Conservation (phyloP, 306 rosid genomes). For the Prunus mongolica region DNA sequence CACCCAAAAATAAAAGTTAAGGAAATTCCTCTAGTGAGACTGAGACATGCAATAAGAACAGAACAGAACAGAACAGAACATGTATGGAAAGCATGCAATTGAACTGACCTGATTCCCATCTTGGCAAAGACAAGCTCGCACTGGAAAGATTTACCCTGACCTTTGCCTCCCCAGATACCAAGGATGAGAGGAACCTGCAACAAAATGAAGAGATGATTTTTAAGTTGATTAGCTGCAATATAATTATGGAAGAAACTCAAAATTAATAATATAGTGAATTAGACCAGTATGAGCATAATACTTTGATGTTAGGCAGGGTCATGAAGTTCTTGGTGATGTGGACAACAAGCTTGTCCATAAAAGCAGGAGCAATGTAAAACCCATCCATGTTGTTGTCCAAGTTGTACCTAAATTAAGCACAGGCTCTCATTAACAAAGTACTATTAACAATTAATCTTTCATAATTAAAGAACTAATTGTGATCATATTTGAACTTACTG, state of each 20-base stretch:
- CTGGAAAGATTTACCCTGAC: conserved; percentile 98
- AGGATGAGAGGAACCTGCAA: conserved; percentile 81
- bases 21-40: neutral
- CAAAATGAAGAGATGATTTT: neutral
- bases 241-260: neutral
- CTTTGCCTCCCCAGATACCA: conserved; percentile 99
- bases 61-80: neutral
- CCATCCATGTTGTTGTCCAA: conserved; percentile 76
- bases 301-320: conserved; percentile 81
- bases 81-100: conserved; percentile 7
- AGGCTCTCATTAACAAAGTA: neutral
- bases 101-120: conserved; percentile 93
- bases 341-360: conserved; percentile 98
- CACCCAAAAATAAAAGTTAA: neutral
- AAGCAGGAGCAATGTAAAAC: conserved; percentile 89
- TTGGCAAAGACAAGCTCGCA: conserved; percentile 93
- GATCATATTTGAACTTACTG: conserved; percentile 34
- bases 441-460: neutral
- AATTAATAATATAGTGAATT: neutral
- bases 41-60: neutral
- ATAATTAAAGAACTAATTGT: neutral
- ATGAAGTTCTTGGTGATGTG: conserved; percentile 94
- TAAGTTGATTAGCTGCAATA: neutral
- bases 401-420: conserved; percentile 47
- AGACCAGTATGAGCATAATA: too few relatives aligned